Evolutionary conservation across 352 stramenopile genomes (phyloP).

Genomic region (Aphanomyces cochlioides): DNA sequence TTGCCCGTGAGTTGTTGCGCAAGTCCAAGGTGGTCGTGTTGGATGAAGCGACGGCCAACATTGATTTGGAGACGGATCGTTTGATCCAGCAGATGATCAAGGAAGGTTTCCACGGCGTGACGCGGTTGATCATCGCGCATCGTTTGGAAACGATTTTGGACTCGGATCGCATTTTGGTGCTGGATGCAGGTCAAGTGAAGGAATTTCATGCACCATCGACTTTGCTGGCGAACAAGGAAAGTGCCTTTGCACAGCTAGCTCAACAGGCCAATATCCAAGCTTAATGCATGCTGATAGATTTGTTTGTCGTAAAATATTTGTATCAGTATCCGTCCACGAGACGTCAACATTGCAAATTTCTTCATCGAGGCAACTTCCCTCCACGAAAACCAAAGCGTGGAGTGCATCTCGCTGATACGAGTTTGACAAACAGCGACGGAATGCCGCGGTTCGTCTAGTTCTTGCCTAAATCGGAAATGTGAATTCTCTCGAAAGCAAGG

Average conservation of each 20-base stretch:
- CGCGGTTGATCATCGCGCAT: constrained; percentile 95
- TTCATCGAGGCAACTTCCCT: no score
- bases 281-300: no score
- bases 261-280: background rate
- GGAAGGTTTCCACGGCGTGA: constrained; percentile 80
- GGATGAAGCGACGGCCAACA: constrained; percentile 92
- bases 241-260: constrained; percentile 58
- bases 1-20: constrained; percentile 89
- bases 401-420: no score
- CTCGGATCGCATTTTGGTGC: constrained; percentile 93
- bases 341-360: no score
- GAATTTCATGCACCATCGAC: constrained; percentile 84
- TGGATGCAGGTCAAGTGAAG: constrained; percentile 91
- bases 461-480: background rate
- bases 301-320: no score
- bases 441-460: no score
- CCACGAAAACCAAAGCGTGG: no score
- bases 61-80: constrained; percentile 85
- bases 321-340: no score
- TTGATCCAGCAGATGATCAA: constrained; percentile 78
- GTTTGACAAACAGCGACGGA: no score
- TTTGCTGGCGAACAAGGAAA: constrained; percentile 66
- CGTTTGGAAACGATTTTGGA: constrained; percentile 97
- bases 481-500: no score
- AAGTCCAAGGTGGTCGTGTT: constrained; percentile 88